Percentiles rank a stretch among this genome's conserved stretches.
These are phyloP conservation scores for Metarhizium anisopliae DNA, from an alignment of 2,329 filamentous ascomycete genomes.

Conservation along the genomic window DNA sequence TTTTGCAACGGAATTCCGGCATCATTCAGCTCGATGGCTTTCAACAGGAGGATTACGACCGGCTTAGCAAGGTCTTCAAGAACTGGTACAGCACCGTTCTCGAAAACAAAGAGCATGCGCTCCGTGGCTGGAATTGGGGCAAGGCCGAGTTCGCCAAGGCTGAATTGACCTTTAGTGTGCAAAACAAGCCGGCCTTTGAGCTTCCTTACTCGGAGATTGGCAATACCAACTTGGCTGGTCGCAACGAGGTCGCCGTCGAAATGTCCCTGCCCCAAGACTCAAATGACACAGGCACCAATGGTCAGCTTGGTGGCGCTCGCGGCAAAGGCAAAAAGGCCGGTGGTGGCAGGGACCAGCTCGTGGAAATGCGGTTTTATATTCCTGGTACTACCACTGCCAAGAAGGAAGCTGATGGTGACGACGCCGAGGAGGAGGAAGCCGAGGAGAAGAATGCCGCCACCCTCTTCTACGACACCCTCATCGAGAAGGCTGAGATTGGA, in stretches of 20 bases:
- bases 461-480: constrained; percentile 95
- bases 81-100: constrained; percentile 94
- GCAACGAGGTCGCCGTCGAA: constrained; percentile 95
- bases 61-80: constrained; percentile 87
- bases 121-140: constrained; percentile 98
- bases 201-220: constrained; percentile 95
- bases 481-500: constrained; percentile 98
- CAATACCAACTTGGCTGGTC: constrained; percentile 94
- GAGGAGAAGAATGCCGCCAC: constrained; percentile 91
- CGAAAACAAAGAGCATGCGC: constrained; percentile 85
- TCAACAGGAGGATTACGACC: constrained; percentile 87
- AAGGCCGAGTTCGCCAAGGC: constrained; percentile 95
- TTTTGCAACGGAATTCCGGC: constrained; percentile 73
- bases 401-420: constrained; percentile 58
- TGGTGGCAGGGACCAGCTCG: constrained; percentile 82
- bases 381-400: constrained; percentile 79
- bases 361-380: constrained; percentile 99
- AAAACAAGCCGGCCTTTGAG: constrained; percentile 93
- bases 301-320: constrained; percentile 61
- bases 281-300: constrained; percentile 64
- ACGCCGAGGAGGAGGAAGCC: constrained; percentile 42
- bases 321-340: constrained; percentile 81
- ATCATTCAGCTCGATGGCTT: constrained; percentile 95
- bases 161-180: constrained; percentile 92
- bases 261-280: constrained; percentile 70